These are phyloP conservation scores for Saccharomyces hybrid DNA, from an alignment of 1,139 yeast species.

Conservation along the genomic window DNA sequence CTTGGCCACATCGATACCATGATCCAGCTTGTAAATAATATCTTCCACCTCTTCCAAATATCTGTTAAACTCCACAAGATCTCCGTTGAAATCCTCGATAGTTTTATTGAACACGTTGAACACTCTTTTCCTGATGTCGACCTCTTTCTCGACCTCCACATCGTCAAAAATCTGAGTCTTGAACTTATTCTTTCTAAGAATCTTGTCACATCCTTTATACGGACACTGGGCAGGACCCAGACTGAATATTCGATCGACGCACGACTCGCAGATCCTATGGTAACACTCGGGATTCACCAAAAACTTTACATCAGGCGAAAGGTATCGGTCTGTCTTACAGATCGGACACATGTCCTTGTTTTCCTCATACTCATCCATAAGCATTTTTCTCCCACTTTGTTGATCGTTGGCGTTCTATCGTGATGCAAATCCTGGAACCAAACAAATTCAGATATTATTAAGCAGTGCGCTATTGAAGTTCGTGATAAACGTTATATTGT, in stretches of 20 bases:
- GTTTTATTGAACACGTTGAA: constrained; percentile 73
- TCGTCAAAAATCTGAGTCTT: constrained; percentile 91
- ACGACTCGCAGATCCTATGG: constrained; percentile 93
- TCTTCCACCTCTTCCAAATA: constrained; percentile 82
- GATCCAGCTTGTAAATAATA: constrained; percentile 66
- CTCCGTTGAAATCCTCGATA: constrained; percentile 60
- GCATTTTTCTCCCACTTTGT: background rate
- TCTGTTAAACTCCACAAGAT: constrained; percentile 54
- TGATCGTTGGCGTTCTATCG: too few relatives aligned
- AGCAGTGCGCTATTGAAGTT: background rate
- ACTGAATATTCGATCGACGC: constrained; percentile 90
- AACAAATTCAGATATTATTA: background rate
- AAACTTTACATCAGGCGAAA: constrained; percentile 89
- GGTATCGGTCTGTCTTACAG: constrained; percentile 89
- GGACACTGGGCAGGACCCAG: constrained; percentile 97
- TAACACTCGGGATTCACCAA: constrained; percentile 95
- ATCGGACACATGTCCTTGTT: constrained; percentile 87
- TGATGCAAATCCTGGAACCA: background rate
- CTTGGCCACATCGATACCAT: constrained; percentile 59
- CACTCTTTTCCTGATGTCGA: constrained; percentile 80
- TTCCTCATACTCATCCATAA: constrained; percentile 29
- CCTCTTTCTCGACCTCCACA: constrained; percentile 79
- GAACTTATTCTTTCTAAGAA: constrained; percentile 78
- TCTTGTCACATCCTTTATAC: constrained; percentile 83
- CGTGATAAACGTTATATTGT: background rate